These are phyloP conservation scores for Aegilops tauschii DNA, from an alignment of 176 grass and related monocot genomes.

Conservation along the genomic window DNA sequence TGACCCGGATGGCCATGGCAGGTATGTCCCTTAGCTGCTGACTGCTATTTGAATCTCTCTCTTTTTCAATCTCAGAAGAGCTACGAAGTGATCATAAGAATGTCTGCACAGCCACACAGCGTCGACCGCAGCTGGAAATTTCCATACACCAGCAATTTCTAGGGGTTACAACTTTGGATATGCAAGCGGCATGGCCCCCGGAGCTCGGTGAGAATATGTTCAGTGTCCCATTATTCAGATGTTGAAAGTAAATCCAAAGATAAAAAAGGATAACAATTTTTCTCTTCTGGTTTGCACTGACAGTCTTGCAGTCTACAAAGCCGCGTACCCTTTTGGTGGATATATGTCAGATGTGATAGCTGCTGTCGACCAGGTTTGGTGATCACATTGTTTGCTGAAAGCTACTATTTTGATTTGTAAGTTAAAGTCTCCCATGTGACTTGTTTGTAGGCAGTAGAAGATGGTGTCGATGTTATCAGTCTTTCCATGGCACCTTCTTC, in stretches of 20 bases:
- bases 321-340: constrained; percentile 82
- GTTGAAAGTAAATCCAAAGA: not conserved
- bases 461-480: constrained; percentile 81
- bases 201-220: constrained; percentile 66
- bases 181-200: constrained; percentile 84
- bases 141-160: constrained; percentile 45
- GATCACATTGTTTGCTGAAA: constrained; percentile 16
- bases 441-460: constrained; percentile 84
- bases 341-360: constrained; percentile 95
- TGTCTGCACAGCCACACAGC: constrained; percentile 70
- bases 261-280: not conserved
- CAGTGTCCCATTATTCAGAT: constrained; percentile 20
- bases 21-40: constrained; percentile 36
- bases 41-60: not conserved
- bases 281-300: constrained; percentile 25
- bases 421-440: not conserved
- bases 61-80: not conserved
- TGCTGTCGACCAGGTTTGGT: constrained; percentile 72
- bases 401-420: constrained; percentile 20
- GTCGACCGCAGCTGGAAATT: constrained; percentile 80
- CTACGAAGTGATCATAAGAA: constrained; percentile 30
- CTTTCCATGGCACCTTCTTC: constrained; percentile 69
- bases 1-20: constrained; percentile 97
- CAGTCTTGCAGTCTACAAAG: constrained; percentile 94
- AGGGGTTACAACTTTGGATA: constrained; percentile 78